These are phyloP conservation scores for Marasmius oreades DNA, from an alignment of 1,284 basidiomycete species.

Conservation along the genomic window DNA sequence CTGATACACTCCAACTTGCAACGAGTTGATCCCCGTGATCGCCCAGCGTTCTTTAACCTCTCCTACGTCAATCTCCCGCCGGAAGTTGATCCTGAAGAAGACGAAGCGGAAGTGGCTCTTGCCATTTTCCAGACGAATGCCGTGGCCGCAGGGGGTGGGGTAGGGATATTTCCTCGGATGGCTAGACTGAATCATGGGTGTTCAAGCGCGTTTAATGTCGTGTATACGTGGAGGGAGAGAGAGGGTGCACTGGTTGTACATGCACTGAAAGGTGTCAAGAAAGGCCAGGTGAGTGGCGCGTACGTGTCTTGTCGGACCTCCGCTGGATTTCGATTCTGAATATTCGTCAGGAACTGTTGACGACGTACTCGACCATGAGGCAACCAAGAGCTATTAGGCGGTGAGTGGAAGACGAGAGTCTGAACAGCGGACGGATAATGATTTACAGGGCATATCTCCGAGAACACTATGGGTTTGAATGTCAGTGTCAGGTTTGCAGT, in stretches of 20 bases:
- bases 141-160: constrained; percentile 43
- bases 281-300: constrained; percentile 41
- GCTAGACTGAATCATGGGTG: constrained; percentile 65
- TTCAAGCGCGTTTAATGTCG: constrained; percentile 57
- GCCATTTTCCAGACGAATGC: constrained; percentile 67
- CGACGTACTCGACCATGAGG: constrained; percentile 57
- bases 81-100: constrained; percentile 31
- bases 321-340: constrained; percentile 2
- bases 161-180: constrained; percentile 59
- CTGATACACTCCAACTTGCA: constrained; percentile 37
- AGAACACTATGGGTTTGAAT: constrained; percentile 53
- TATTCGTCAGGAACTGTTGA: constrained; percentile 50
- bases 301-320: neutral
- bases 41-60: constrained; percentile 44
- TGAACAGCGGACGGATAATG: too few species aligned
- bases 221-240: constrained; percentile 52
- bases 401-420: constrained; percentile 32
- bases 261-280: constrained; percentile 47
- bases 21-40: constrained; percentile 28
- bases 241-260: constrained; percentile 48
- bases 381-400: constrained; percentile 45
- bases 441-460: constrained; percentile 40
- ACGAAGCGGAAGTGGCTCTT: constrained; percentile 43
- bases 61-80: constrained; percentile 51
- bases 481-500: constrained; percentile 54